phyloP scores from a whole-genome alignment of 305 asterid genomes.

The Solanum hybrid region DNA sequence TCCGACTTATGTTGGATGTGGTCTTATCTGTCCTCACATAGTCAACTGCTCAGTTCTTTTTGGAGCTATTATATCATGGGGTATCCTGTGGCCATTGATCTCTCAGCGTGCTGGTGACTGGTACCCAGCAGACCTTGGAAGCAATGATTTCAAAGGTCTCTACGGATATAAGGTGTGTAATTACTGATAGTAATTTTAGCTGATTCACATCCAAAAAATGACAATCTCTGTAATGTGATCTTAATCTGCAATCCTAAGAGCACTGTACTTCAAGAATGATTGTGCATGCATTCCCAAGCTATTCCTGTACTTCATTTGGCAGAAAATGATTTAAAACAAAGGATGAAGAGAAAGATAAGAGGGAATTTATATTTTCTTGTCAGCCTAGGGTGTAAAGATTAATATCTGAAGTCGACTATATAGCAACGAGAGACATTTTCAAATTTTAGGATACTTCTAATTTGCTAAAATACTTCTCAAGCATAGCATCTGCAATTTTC shows the following conservation, averaged over 20 bases:
- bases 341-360: neutral
- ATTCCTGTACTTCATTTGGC: neutral
- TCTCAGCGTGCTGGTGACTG: slow-evolving; percentile 70
- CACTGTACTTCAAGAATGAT: neutral
- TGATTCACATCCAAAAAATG: neutral
- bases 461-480: neutral
- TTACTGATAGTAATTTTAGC: slow-evolving; percentile 5
- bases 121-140: slow-evolving; percentile 83
- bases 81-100: slow-evolving; percentile 89
- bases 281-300: neutral
- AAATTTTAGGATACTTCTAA: neutral
- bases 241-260: neutral
- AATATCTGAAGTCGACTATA: neutral
- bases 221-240: neutral
- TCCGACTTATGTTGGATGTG: slow-evolving; percentile 93
- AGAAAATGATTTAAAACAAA: neutral
- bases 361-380: neutral
- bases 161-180: slow-evolving; percentile 77
- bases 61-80: slow-evolving; percentile 96
- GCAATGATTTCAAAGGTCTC: slow-evolving; percentile 91
- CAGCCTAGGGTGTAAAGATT: neutral
- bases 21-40: slow-evolving; percentile 91
- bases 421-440: neutral
- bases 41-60: slow-evolving; percentile 89
- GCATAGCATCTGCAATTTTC: neutral